phyloP scores from a whole-genome alignment of 2,329 filamentous ascomycete species.

The Colletotrichum gloeosporioides region DNA sequence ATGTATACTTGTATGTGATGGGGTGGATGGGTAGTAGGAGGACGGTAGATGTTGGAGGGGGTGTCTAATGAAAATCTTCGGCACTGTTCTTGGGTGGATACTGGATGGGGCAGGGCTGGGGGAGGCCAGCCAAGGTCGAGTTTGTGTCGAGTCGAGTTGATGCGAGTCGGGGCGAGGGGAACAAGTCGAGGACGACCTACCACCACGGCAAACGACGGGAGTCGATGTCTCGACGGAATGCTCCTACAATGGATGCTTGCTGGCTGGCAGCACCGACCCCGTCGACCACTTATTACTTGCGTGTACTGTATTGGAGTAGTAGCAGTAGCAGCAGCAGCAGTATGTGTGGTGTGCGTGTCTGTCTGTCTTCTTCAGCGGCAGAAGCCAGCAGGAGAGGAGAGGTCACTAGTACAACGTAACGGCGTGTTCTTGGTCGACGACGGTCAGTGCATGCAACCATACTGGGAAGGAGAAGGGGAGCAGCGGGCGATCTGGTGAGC shows the following conservation, averaged over 20 bases:
- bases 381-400: conserved; percentile 12
- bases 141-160: conserved; percentile 21
- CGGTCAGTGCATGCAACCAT: conserved; percentile 48
- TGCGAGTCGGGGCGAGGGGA: background rate
- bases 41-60: conserved; percentile 54
- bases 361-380: conserved; percentile 33
- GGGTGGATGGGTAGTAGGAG: conserved; percentile 31
- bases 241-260: conserved; percentile 24
- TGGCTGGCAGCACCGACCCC: conserved; percentile 29
- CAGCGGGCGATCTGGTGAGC: conserved; percentile 40
- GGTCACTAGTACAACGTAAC: conserved; percentile 16
- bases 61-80: conserved; percentile 53
- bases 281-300: background rate
- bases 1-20: conserved; percentile 54
- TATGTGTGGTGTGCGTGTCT: background rate
- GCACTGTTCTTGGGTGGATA: conserved; percentile 54
- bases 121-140: conserved; percentile 31
- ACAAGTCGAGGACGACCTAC: conserved; percentile 7
- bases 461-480: conserved; percentile 54
- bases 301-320: background rate
- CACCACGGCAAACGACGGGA: background rate
- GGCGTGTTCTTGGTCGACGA: conserved; percentile 11
- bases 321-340: background rate
- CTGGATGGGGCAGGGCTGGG: conserved; percentile 31
- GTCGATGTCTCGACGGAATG: conserved; percentile 8